Base-by-base conservation (phyloP, 805 yeast genomes). In the Yamadazyma sp. region DNA sequence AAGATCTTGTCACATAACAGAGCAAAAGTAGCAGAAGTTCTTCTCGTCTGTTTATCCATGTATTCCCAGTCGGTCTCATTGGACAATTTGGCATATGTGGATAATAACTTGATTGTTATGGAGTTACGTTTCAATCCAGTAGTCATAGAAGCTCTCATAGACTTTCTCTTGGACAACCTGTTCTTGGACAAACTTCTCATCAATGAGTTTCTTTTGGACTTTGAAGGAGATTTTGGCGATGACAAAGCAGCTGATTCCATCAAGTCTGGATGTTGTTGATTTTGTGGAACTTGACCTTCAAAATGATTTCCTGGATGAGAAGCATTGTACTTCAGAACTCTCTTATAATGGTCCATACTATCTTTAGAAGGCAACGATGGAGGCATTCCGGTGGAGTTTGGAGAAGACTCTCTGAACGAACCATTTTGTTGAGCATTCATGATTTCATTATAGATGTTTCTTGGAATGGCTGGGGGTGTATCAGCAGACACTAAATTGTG, bases 11-110 rank as follows among this genome's bases (percentile, higher is more conserved):
- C 91, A 66, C 88, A 82, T 28, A 84, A 64, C 2, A 84, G 75
- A 9, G 89, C 93, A 66, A 84, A 84, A 45, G 84, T 84, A 11
- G 86, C 80, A 24, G 86, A 79, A 2, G 90, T 82, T 59, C 93
- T 71, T 59, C 77, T 82, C 5, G 88, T 80, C 55, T 80, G 86
- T 50, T 75, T 78, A 50, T 82, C 85, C 59, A 82, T 75, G 49
- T 75, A 75, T 49, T 79, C 84, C 79, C 86, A 77, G 43, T 78
- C 84, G 28, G 74, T 70, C 40, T 79, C 82, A 31, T 71, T 71
- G 3, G 86, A 72, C 43, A 84, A 62, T 53, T 79, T 82, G 22
- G 91, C 87, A 57, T 84, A 84, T 0, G 88, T 79, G 1, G 88
- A 75, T 42, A 84, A 71, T 44, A 84, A 57, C 52, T 80, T 83